A percentile compares a stretch with the other conserved stretches of the same genome.
phyloP scores from a whole-genome alignment of 306 rosid species.

The Canavalia gladiata region DNA sequence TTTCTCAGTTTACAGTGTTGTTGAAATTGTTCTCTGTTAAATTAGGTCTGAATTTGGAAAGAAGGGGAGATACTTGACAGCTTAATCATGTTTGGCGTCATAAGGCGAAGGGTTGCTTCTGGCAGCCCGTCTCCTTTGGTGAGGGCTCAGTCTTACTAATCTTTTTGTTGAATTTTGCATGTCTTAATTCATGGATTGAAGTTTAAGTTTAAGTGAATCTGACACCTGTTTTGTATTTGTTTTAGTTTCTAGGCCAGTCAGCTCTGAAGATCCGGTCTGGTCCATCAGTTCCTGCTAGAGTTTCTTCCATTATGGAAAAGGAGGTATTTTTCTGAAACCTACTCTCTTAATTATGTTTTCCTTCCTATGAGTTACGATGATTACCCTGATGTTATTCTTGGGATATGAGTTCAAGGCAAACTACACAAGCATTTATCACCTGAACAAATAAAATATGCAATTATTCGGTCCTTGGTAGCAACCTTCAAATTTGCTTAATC shows the following conservation, averaged over 20 bases:
- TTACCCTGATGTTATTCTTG: constrained; percentile 2
- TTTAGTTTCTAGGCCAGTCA: constrained; percentile 60
- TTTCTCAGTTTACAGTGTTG: not conserved
- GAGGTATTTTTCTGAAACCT: constrained; percentile 55
- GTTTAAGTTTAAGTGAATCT: constrained; percentile 24
- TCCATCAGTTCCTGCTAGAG: constrained; percentile 53
- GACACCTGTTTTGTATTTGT: constrained; percentile 4
- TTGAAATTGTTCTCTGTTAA: constrained; percentile 30
- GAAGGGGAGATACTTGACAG: not conserved
- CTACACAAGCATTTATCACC: not conserved
- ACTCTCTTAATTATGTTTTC: not conserved
- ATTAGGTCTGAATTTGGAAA: constrained; percentile 46
- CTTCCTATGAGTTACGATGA: not conserved
- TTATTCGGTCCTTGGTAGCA: not conserved
- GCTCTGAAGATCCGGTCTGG: constrained; percentile 53
- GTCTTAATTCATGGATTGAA: not conserved
- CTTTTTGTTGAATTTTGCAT: not conserved
- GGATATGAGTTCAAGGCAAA: not conserved
- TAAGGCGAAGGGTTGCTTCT: constrained; percentile 79
- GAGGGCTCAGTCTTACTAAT: constrained; percentile 15
- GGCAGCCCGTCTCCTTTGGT: constrained; percentile 67
- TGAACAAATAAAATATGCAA: constrained; percentile 4
- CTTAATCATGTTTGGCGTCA: constrained; percentile 63
- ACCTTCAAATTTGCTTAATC: not conserved
- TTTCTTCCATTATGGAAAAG: constrained; percentile 57